A percentile compares a stretch with the other conserved stretches of the same genome.
phyloP scores from a whole-genome alignment of 1,284 basidiomycete genomes.

The Macrocystidia cucumis region DNA sequence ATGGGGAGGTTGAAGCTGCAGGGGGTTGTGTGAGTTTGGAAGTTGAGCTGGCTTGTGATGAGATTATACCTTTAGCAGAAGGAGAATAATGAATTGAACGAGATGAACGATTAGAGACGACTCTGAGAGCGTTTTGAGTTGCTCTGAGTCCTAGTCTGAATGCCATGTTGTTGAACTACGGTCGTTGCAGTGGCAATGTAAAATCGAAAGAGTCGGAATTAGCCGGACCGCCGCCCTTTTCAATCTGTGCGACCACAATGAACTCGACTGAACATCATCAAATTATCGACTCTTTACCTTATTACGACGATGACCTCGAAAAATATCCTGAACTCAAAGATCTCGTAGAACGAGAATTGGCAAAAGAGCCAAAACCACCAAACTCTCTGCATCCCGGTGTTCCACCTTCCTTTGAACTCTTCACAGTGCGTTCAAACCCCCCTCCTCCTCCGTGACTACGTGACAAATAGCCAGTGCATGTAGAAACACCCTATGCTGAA shows the following conservation, averaged over 20 bases:
- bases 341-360: slow-evolving; percentile 69
- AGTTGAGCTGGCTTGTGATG: too few species aligned
- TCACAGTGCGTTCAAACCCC: slow-evolving; percentile 59
- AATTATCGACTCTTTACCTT: slow-evolving; percentile 80
- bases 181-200: slow-evolving; percentile 6
- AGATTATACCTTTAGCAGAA: slow-evolving; percentile 40
- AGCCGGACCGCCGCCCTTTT: slow-evolving; percentile 21
- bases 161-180: slow-evolving; percentile 32
- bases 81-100: slow-evolving; percentile 34
- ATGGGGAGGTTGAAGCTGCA: slow-evolving; percentile 68
- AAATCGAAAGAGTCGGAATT: slow-evolving; percentile 23
- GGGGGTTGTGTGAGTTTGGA: slow-evolving; percentile 2
- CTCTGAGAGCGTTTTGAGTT: slow-evolving; percentile 15
- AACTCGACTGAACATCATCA: too few species aligned
- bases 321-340: slow-evolving; percentile 61
- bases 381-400: slow-evolving; percentile 61
- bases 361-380: slow-evolving; percentile 53
- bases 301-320: slow-evolving; percentile 92
- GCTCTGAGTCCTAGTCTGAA: slow-evolving; percentile 39
- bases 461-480: slow-evolving; percentile 7
- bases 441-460: slow-evolving; percentile 4
- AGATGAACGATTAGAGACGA: slow-evolving; percentile 17
- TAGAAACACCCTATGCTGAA: slow-evolving; percentile 62
- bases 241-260: slow-evolving; percentile 15
- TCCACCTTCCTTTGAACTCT: slow-evolving; percentile 60